Percentiles rank a stretch among this genome's conserved stretches.
These are phyloP conservation scores for Metrosideros polymorpha DNA, from an alignment of 441 rosid species.

Conservation along the genomic window DNA sequence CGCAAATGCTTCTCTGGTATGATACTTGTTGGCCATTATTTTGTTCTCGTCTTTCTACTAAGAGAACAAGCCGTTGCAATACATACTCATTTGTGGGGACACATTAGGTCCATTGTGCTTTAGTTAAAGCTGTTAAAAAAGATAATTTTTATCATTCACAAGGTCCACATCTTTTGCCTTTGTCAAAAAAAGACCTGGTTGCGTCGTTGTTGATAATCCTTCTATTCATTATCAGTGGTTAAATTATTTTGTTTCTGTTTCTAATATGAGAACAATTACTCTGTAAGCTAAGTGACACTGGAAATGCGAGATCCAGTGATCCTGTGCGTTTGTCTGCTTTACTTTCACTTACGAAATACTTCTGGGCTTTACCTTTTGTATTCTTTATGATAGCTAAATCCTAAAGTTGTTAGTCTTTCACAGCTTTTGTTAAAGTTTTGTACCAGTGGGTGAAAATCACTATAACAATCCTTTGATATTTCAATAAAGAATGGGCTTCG, in stretches of 20 bases:
- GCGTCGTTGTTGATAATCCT: not conserved
- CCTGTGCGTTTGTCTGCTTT: not conserved
- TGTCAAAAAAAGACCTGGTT: not conserved
- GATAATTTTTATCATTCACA: not conserved
- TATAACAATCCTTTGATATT: not conserved
- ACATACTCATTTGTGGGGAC: not conserved
- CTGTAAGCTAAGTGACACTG: not conserved
- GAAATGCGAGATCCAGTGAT: not conserved
- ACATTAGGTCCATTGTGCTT: not conserved
- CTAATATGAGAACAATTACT: not conserved
- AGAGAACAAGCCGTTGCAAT: not conserved
- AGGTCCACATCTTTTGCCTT: not conserved
- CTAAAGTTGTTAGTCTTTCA: not conserved
- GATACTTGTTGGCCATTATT: not conserved
- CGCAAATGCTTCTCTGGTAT: slow-evolving; percentile 73
- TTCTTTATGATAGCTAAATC: not conserved
- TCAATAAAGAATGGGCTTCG: not conserved
- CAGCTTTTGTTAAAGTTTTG: not conserved
- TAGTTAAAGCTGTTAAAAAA: not conserved
- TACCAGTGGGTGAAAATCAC: not conserved
- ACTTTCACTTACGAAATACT: not conserved
- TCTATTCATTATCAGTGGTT: not conserved
- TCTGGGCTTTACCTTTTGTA: not conserved
- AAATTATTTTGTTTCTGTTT: not conserved
- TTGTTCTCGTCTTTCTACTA: not conserved